Evolutionary conservation across 257 asterid species (phyloP).

Genomic region (Solanum phureja): DNA sequence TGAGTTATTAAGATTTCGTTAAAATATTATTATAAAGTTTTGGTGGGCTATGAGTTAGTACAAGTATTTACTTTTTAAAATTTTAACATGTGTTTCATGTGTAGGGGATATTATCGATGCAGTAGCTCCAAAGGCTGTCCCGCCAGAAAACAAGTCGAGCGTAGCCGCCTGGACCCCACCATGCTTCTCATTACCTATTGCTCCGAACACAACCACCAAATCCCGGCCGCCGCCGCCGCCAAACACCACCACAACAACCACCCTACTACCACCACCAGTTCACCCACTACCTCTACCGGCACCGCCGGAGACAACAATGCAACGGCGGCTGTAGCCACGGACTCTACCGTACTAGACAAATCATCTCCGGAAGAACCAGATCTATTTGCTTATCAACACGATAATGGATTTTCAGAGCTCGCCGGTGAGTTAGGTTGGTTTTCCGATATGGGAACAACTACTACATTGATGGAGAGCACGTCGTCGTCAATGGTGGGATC

Average conservation of each 20-base stretch:
- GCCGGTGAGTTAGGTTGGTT: slow-evolving; percentile 70
- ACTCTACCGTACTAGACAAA: background rate
- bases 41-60: background rate
- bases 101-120: slow-evolving; percentile 79
- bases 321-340: background rate
- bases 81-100: slow-evolving; percentile 23
- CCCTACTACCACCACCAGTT: background rate
- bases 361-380: slow-evolving; percentile 27
- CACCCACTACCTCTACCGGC: slow-evolving; percentile 5
- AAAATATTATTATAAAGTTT: background rate
- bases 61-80: background rate
- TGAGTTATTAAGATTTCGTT: no score
- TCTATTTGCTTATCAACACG: slow-evolving; percentile 17
- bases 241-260: slow-evolving; percentile 30
- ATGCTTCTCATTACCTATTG: slow-evolving; percentile 59
- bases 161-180: slow-evolving; percentile 72
- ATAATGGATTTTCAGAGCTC: slow-evolving; percentile 33
- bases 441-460: slow-evolving; percentile 42
- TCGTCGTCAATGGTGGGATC: slow-evolving; percentile 33
- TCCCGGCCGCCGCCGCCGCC: slow-evolving; percentile 26
- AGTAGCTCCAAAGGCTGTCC: slow-evolving; percentile 84
- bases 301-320: background rate
- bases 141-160: slow-evolving; percentile 78
- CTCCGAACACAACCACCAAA: slow-evolving; percentile 55
- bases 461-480: slow-evolving; percentile 32